phyloP scores from a whole-genome alignment of 1,284 basidiomycete genomes.

The Ustilago lituana region DNA sequence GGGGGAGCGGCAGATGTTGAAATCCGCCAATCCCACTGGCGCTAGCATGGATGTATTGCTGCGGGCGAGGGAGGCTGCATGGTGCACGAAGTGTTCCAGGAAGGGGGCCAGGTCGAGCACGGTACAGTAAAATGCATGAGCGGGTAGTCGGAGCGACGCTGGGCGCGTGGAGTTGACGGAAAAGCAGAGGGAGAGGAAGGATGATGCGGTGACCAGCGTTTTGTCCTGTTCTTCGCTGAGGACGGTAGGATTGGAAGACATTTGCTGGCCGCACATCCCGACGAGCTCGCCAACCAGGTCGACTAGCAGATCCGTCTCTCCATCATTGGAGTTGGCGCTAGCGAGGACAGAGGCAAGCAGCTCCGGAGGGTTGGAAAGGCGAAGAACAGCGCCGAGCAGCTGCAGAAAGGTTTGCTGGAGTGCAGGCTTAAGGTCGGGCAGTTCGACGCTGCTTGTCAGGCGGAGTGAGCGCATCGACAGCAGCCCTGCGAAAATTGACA shows the following conservation, averaged over 20 bases:
- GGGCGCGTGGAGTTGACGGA: conserved; percentile 15
- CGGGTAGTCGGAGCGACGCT: conserved; percentile 2
- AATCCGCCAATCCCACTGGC: conserved; percentile 13
- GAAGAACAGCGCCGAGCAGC: conserved; percentile 11
- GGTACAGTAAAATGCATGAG: conserved; percentile 39
- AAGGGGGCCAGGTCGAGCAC: conserved; percentile 43
- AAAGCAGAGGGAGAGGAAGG: conserved; percentile 32
- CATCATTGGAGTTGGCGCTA: not conserved
- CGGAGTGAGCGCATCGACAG: conserved; percentile 7
- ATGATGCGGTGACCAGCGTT: conserved; percentile 15
- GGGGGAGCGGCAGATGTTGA: conserved; percentile 33
- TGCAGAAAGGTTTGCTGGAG: conserved; percentile 9
- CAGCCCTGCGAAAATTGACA: conserved; percentile 7
- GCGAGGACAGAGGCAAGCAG: conserved; percentile 11
- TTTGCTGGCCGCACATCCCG: conserved; percentile 38
- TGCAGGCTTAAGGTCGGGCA: conserved; percentile 11
- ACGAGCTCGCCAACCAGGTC: conserved; percentile 30
- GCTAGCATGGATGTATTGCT: not conserved
- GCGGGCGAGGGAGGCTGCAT: conserved; percentile 13
- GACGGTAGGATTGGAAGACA: conserved; percentile 32
- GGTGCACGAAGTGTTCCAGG: conserved; percentile 41
- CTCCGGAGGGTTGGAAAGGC: not conserved
- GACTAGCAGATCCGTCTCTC: conserved; percentile 4
- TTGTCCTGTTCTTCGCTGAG: conserved; percentile 29
- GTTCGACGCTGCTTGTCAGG: conserved; percentile 1